phyloP scores from a whole-genome alignment of 1,284 basidiomycete species.

The Mycena citricolor region DNA sequence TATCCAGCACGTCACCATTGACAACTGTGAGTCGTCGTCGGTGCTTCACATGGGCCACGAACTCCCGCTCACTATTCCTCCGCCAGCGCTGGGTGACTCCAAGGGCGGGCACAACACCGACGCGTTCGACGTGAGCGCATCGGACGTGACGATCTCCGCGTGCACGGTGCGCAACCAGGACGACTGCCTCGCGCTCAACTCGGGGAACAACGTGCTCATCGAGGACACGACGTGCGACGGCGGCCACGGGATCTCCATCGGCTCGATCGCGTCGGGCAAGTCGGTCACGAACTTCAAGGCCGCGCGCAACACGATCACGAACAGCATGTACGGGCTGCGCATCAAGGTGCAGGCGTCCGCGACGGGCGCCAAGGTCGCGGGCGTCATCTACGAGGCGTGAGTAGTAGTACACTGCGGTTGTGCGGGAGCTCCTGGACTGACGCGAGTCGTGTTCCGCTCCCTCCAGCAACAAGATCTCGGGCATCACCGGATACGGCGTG shows the following conservation, averaged over 20 bases:
- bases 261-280: conserved; percentile 48
- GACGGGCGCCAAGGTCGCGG: conserved; percentile 19
- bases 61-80: conserved; percentile 13
- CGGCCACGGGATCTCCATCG: conserved; percentile 64
- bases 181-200: conserved; percentile 62
- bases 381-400: conserved; percentile 11
- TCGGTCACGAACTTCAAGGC: conserved; percentile 50
- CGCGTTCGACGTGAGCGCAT: conserved; percentile 45
- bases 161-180: no score
- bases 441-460: no score
- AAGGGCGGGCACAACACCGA: conserved; percentile 60
- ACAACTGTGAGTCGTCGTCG: conserved; percentile 23
- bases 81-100: conserved; percentile 16
- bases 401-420: not conserved
- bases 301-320: conserved; percentile 46
- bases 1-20: conserved; percentile 17
- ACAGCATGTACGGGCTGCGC: conserved; percentile 32
- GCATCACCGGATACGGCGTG: no score
- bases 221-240: conserved; percentile 51
- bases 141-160: conserved; percentile 40
- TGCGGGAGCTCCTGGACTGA: no score
- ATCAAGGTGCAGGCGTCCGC: conserved; percentile 18
- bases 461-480: conserved; percentile 16
- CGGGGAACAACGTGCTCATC: conserved; percentile 55
- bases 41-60: not conserved